Base-by-base conservation (phyloP, 139 green algal species). In the Picochlorum sp. region DNA sequence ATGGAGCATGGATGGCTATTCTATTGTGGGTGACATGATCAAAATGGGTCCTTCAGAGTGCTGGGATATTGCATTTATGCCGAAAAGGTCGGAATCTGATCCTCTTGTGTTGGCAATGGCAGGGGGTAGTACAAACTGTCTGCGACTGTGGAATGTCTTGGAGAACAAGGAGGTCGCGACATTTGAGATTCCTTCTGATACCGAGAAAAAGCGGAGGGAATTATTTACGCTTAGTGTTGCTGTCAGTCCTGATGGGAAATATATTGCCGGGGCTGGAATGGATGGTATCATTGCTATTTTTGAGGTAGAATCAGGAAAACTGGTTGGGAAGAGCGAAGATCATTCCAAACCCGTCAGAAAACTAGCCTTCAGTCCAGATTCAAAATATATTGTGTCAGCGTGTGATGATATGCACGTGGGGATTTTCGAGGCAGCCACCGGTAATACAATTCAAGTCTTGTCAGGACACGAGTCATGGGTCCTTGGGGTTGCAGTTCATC, bases 321-420 rank as follows among this genome's bases (percentile, higher is more conserved):
- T 92, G 63, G 64, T 94, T 64, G 74, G 84, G 61, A 69, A 52
- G 16, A 69, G 89, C 21, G 69, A 85, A 49, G 90, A 91, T 8
- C 90, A 97, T 73, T 78, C 84, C 80, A 90, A 91, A 76, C 85
- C 90, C 7, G 86, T 97, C 50, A 76, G 90, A 6, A 76, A 71
- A 15, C 61, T 97, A 1, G 62, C 79, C 4, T 97, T 94, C 71
- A 88, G 84, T 3, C 83, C 84, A 86, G 86, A 95, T 61, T 85
- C 71, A 26, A 79, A 78, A 58, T 66, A 82, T 58, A 74, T 97
- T 32, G 61, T 93, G 44, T 95, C 88, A 0, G 90, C 82, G 0
- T 95, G 84, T 38, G 91, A 97, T 70, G 91, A 97, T 85, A 88
- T 86, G 78, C 91, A 97, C 63, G 46, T 78, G 32, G 82, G 94